Base-by-base conservation (phyloP, 192 early-diverging fungal genomes). In the Backusella morwellensis region DNA sequence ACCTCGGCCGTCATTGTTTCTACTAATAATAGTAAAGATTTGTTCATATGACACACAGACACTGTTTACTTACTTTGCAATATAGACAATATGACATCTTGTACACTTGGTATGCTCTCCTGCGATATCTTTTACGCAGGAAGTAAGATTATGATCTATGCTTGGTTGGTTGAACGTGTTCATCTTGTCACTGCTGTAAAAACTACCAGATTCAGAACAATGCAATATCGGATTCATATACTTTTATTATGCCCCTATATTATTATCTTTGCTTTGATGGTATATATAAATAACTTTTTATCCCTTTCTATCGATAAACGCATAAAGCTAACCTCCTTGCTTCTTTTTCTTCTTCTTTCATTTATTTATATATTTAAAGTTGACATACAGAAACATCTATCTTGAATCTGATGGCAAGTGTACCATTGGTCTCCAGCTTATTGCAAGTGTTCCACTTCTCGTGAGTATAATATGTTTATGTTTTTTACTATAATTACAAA, bases 91-190 rank as follows among this genome's bases (percentile, higher is more conserved):
- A 56, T 78, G 23, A 76, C 76, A 40, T 83, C 84, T 15, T 88
- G 87, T 21, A 54, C 74, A 15, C 17, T 85, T 14, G 83, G 79
- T 8, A 85, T 85, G 68, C 36, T 83, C 19, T 66, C 78, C 17
- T 85, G 84, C 56, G 79, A 81, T 35, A 32, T 83, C 1, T 83
- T 85, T 63, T 85, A 85, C 34, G 84, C 84, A 11, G 76, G 77
- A 6, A 83, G 79, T 68, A 85, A 85, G 38, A 76, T 85, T 36
- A 66, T 83, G 9, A 80, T 81, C 12, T 85, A 83, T 32, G 71
- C 78, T 11, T 85, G 82, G 82, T 76, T 84, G 4, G 47, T 84
- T 21, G 82, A 84, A 38, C 72, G 79, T 29, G 76, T 84, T 9
- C 76, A 79, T 50, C 36, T 84, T 6, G 82, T 84, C 21, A 74